Base-by-base conservation (phyloP, 176 grass and related monocot genomes). In the Juncus inflexus region DNA sequence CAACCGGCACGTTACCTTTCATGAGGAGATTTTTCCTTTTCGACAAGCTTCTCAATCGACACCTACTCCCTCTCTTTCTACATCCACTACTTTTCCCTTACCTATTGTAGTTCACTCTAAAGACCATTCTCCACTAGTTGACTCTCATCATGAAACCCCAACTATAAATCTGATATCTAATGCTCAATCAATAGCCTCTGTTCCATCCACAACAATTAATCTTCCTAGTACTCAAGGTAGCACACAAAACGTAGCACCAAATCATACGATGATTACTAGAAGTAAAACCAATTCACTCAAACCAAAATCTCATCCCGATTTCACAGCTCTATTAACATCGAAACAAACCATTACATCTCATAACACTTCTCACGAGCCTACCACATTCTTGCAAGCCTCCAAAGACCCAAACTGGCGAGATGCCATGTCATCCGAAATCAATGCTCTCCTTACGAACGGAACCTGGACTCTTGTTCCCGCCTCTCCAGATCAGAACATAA, bases 351-450 rank as follows among this genome's bases (percentile, higher is more conserved):
- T 42, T 10, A 5, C 57, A 13, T 71, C 16, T 15, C 10, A 11
- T 5, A 13, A 57, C 54, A 58, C 19, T 28, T 28, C 19, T 15
- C 12, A 40, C 50, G 16, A 37, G n/a, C 52, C 10, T 50, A 4
- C 67, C 37, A 56, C 37, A 37, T 50, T 13, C 47, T 9, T 4
- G 50, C 50, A 36, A 55, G 9, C 11, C 11, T 56, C n/a, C 36
- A 55, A 8, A n/a, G 3, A 10, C 49, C 51, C 19, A 28, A 28
- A 28, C 15, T 71, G 67, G 15, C 65, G 67, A 37, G 12, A 71
- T 6, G 67, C 35, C 13, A 59, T 71, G 67, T 35, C 67, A 5
- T 7, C 16, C 11, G 67, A 59, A 39, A 55, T 71, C 13, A 71
- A 14, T 40, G 65, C 65, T 35, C 50, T 68, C 3, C 4, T 47